phyloP scores from a whole-genome alignment of 2,329 filamentous ascomycete species.

The Nemania sp. region DNA sequence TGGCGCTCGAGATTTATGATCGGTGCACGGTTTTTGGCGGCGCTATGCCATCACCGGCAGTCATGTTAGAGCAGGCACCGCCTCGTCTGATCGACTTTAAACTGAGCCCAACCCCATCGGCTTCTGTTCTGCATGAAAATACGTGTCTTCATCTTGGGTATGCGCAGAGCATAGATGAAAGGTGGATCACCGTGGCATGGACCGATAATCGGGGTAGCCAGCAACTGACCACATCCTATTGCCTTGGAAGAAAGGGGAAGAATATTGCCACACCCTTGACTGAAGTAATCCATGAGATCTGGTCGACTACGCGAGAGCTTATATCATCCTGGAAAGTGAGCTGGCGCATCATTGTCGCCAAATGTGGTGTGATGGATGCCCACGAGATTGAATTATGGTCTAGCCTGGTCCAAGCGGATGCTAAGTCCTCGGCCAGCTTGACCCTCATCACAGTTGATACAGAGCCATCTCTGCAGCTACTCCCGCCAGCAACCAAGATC shows the following conservation, averaged over 20 bases:
- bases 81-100: conserved; percentile 79
- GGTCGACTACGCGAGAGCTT: conserved; percentile 76
- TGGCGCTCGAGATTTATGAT: conserved; percentile 79
- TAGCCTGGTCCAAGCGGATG: conserved; percentile 56
- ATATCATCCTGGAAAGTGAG: conserved; percentile 71
- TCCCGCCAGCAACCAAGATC: conserved; percentile 59
- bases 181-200: conserved; percentile 82
- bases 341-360: conserved; percentile 78
- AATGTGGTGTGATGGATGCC: conserved; percentile 69
- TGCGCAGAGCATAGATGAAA: conserved; percentile 72
- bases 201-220: conserved; percentile 76
- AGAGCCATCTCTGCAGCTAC: conserved; percentile 64
- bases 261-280: conserved; percentile 57
- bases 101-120: conserved; percentile 67
- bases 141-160: conserved; percentile 82
- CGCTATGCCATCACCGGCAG: conserved; percentile 67
- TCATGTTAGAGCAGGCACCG: conserved; percentile 71
- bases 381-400: conserved; percentile 67
- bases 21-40: conserved; percentile 66
- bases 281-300: conserved; percentile 75
- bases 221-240: conserved; percentile 75
- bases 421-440: conserved; percentile 55
- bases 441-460: conserved; percentile 69
- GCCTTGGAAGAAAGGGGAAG: conserved; percentile 64
- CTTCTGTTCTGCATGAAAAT: conserved; percentile 76